These are phyloP conservation scores for Syncephalastrum contaminatum DNA, from an alignment of 371 early-diverging fungal genomes.

Conservation along the genomic window DNA sequence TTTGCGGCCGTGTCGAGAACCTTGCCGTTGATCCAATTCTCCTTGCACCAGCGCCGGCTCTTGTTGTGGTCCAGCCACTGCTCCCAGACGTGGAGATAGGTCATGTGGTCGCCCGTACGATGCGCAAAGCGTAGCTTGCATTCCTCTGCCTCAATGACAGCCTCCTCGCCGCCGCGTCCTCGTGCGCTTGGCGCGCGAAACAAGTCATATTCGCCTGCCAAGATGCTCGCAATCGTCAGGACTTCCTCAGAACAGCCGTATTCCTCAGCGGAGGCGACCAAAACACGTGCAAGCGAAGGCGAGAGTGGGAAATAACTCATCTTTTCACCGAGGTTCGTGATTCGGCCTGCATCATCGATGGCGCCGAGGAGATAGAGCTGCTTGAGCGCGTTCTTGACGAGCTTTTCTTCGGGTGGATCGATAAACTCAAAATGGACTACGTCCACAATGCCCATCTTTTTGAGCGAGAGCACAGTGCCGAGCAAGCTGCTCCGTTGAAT, in stretches of 20 bases:
- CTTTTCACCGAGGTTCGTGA: constrained; percentile 90
- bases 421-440: constrained; percentile 95
- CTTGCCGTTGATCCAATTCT: constrained; percentile 86
- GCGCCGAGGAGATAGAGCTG: constrained; percentile 96
- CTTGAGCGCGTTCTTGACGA: constrained; percentile 82
- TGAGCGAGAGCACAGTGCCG: constrained; percentile 85
- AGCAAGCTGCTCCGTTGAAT: constrained; percentile 92
- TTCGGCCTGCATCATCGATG: constrained; percentile 82
- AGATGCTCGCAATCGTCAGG: constrained; percentile 65
- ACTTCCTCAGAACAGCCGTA: constrained; percentile 45
- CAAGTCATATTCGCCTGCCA: constrained; percentile 86
- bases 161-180: constrained; percentile 58
- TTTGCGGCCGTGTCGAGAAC: constrained; percentile 83
- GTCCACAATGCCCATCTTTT: constrained; percentile 91
- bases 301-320: constrained; percentile 97
- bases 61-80: constrained; percentile 79
- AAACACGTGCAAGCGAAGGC: constrained; percentile 89
- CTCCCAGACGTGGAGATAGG: constrained; percentile 84
- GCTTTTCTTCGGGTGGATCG: constrained; percentile 88
- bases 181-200: constrained; percentile 60
- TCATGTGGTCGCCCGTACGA: constrained; percentile 88
- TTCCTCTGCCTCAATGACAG: constrained; percentile 74
- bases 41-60: constrained; percentile 76
- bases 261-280: constrained; percentile 66
- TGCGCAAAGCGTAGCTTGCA: constrained; percentile 68